A percentile compares a stretch with the other conserved stretches of the same genome.
These are phyloP conservation scores for Trifolium dubium DNA, from an alignment of 306 rosid species.

Conservation along the genomic window DNA sequence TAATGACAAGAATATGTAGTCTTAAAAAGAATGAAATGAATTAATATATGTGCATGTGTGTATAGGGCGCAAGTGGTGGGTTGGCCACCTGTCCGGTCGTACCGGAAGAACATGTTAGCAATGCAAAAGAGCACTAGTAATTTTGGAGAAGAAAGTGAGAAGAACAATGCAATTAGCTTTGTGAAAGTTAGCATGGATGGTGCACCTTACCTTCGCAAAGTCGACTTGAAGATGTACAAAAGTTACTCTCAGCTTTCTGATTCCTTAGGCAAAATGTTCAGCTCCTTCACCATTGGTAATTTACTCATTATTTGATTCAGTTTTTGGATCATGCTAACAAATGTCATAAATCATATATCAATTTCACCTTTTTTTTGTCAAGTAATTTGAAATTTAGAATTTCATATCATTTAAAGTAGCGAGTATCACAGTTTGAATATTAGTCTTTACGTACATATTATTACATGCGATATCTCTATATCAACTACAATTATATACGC, in stretches of 20 bases:
- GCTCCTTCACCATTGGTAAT: conserved; percentile 76
- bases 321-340: too few species aligned
- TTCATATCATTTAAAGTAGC: too few species aligned
- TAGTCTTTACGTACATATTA: too few species aligned
- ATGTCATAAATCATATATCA: too few species aligned
- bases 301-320: background rate
- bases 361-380: too few species aligned
- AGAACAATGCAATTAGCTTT: conserved; percentile 48
- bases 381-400: too few species aligned
- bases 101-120: conserved; percentile 69
- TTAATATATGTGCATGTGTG: background rate
- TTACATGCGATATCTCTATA: too few species aligned
- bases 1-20: too few species aligned
- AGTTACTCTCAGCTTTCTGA: conserved; percentile 74
- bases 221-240: conserved; percentile 66
- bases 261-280: conserved; percentile 81
- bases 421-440: too few species aligned
- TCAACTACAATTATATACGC: too few species aligned
- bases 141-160: conserved; percentile 49
- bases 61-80: conserved; percentile 86
- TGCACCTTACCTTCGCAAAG: conserved; percentile 93
- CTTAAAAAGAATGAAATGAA: too few species aligned
- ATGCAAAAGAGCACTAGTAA: conserved; percentile 47
- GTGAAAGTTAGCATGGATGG: conserved; percentile 97
- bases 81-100: conserved; percentile 92